A percentile compares a stretch with the other conserved stretches of the same genome.
phyloP scores from a whole-genome alignment of 345 rosid genomes.

The Salix brachista region DNA sequence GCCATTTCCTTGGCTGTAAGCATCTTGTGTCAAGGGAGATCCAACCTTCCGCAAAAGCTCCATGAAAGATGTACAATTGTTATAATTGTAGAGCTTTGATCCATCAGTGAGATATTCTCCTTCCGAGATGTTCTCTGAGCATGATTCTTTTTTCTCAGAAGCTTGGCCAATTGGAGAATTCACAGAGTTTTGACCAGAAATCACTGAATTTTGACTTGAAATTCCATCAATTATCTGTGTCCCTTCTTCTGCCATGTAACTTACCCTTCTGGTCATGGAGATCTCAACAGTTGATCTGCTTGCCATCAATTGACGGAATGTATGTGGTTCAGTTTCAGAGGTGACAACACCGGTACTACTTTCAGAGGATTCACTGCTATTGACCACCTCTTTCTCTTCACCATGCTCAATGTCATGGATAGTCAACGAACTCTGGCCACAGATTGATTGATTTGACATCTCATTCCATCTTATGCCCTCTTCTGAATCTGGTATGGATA shows the following conservation, averaged over 20 bases:
- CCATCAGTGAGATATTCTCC: constrained; percentile 25
- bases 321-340: constrained; percentile 30
- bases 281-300: constrained; percentile 33
- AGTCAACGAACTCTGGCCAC: constrained; percentile 44
- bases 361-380: constrained; percentile 41
- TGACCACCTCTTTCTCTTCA: constrained; percentile 49
- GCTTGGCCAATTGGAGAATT: constrained; percentile 36
- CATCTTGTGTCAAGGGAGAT: constrained; percentile 29
- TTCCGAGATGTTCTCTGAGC: constrained; percentile 45
- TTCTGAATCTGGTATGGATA: constrained; percentile 45
- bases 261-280: constrained; percentile 7
- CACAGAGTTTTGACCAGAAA: constrained; percentile 47
- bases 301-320: constrained; percentile 19
- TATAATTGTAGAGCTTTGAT: constrained; percentile 19
- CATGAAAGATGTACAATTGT: constrained; percentile 35
- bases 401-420: constrained; percentile 27
- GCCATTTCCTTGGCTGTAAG: constrained; percentile 21
- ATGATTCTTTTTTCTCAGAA: constrained; percentile 48
- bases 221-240: constrained; percentile 19
- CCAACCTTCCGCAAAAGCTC: constrained; percentile 56
- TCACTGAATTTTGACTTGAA: constrained; percentile 55
- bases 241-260: constrained; percentile 15
- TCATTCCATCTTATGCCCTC: constrained; percentile 41
- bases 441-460: constrained; percentile 31
- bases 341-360: constrained; percentile 33